phyloP scores from a whole-genome alignment of 176 grass and related monocot genomes.

The Triticum dicoccoides region DNA sequence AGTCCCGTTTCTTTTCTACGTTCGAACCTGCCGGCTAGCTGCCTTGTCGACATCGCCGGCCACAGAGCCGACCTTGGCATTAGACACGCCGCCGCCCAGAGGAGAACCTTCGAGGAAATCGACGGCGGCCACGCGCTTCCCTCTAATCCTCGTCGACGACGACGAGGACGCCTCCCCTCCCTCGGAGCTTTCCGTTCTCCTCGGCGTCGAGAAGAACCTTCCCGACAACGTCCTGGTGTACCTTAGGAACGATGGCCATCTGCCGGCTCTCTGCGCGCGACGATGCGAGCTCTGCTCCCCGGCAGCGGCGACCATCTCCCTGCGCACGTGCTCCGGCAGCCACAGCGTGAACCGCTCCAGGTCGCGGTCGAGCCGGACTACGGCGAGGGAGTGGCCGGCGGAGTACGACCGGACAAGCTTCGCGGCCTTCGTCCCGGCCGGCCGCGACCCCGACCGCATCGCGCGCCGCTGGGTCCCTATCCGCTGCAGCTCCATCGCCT shows the following conservation, averaged over 20 bases:
- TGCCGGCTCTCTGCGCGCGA: constrained; percentile 26
- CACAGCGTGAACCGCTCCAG: constrained; percentile 65
- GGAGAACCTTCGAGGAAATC: background rate
- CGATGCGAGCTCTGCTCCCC: constrained; percentile 12
- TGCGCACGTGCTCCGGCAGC: constrained; percentile 63
- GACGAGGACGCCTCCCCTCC: constrained; percentile 34
- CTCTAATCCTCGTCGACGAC: constrained; percentile 38
- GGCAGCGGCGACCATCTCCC: constrained; percentile 47
- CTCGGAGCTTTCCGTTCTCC: constrained; percentile 33
- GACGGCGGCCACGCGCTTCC: constrained; percentile 39
- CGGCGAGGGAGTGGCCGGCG: constrained; percentile 54
- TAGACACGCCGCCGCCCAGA: background rate
- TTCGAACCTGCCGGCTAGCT: constrained; percentile 27
- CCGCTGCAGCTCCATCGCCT: constrained; percentile 56
- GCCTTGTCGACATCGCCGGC: constrained; percentile 32
- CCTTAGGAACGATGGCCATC: constrained; percentile 57
- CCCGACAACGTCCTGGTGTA: constrained; percentile 53
- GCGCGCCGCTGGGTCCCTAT: constrained; percentile 65
- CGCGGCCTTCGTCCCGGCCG: background rate
- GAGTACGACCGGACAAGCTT: constrained; percentile 64
- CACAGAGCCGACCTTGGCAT: constrained; percentile 26
- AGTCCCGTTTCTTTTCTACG: constrained; percentile 27
- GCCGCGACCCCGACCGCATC: constrained; percentile 42
- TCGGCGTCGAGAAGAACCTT: constrained; percentile 44
- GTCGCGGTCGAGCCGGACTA: constrained; percentile 30